These are phyloP conservation scores for Alopecurus myosuroides DNA, from an alignment of 176 grass and related monocot genomes.

Conservation along the genomic window DNA sequence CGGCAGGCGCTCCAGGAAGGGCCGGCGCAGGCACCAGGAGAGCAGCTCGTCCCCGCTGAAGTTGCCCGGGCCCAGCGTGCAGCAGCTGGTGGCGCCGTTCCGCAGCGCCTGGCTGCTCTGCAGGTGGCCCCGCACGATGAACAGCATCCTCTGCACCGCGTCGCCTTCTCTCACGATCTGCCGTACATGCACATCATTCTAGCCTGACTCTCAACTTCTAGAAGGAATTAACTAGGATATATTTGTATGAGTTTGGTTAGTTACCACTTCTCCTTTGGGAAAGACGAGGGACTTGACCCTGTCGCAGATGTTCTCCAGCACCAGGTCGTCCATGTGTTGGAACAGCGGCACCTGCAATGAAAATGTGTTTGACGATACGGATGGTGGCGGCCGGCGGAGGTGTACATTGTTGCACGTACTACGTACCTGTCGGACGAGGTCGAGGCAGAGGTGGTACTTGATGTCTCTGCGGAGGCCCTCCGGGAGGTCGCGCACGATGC, in stretches of 20 bases:
- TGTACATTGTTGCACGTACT: too few species aligned
- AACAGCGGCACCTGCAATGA: slow-evolving; percentile 90
- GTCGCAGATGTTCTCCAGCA: slow-evolving; percentile 93
- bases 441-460: slow-evolving; percentile 95
- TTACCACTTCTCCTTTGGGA: slow-evolving; percentile 84
- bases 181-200: background rate
- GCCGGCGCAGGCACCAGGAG: slow-evolving; percentile 86
- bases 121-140: slow-evolving; percentile 82
- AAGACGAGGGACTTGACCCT: slow-evolving; percentile 78
- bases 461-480: slow-evolving; percentile 87
- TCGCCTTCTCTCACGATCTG: slow-evolving; percentile 63
- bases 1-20: slow-evolving; percentile 72
- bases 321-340: slow-evolving; percentile 96
- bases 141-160: slow-evolving; percentile 77
- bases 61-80: slow-evolving; percentile 86
- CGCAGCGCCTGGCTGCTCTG: slow-evolving; percentile 72
- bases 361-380: too few species aligned
- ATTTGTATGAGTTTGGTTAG: background rate
- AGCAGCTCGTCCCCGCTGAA: slow-evolving; percentile 93
- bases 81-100: slow-evolving; percentile 62
- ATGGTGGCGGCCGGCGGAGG: too few species aligned
- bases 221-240: background rate
- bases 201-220: background rate
- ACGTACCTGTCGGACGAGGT: slow-evolving; percentile 89
- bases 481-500: slow-evolving; percentile 65